These are phyloP conservation scores for Debaryomyces castellii DNA, from an alignment of 805 yeast genomes.

Conservation along the genomic window DNA sequence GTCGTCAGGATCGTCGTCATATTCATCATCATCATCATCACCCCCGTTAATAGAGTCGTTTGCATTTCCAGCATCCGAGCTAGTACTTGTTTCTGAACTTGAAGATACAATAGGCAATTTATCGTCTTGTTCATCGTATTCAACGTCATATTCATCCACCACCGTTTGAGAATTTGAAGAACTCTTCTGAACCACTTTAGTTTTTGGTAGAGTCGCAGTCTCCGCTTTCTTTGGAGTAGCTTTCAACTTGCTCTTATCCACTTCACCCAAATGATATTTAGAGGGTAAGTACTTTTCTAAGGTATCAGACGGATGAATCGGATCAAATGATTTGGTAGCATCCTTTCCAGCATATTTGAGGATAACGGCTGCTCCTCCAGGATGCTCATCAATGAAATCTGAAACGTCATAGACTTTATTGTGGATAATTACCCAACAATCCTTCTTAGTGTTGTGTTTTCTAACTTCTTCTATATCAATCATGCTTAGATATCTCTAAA, in stretches of 20 bases:
- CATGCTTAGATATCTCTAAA: constrained; percentile 5
- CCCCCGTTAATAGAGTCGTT: not conserved
- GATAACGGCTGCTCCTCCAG: constrained; percentile 59
- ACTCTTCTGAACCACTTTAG: not conserved
- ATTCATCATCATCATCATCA: constrained; percentile 25
- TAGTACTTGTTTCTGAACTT: not conserved
- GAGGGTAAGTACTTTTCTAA: constrained; percentile 62
- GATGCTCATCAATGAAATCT: constrained; percentile 55
- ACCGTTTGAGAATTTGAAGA: constrained; percentile 5
- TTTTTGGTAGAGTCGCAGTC: not conserved
- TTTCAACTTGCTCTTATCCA: constrained; percentile 13
- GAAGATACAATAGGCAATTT: constrained; percentile 21
- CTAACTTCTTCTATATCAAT: constrained; percentile 29
- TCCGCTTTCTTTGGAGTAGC: constrained; percentile 2
- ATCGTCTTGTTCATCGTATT: constrained; percentile 41
- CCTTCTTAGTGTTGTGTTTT: constrained; percentile 53
- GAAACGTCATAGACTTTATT: constrained; percentile 79
- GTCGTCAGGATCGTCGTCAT: constrained; percentile 43
- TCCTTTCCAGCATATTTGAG: constrained; percentile 50
- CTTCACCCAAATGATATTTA: constrained; percentile 36
- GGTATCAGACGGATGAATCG: constrained; percentile 89
- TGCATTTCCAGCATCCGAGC: not conserved
- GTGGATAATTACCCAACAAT: constrained; percentile 84
- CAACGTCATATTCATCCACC: constrained; percentile 41
- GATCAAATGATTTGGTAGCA: constrained; percentile 82